Evolutionary conservation across 768 basidiomycete species (phyloP), one percentile per base, ranked within the genome.

Genomic region (Psilocybe subaeruginosa): DNA sequence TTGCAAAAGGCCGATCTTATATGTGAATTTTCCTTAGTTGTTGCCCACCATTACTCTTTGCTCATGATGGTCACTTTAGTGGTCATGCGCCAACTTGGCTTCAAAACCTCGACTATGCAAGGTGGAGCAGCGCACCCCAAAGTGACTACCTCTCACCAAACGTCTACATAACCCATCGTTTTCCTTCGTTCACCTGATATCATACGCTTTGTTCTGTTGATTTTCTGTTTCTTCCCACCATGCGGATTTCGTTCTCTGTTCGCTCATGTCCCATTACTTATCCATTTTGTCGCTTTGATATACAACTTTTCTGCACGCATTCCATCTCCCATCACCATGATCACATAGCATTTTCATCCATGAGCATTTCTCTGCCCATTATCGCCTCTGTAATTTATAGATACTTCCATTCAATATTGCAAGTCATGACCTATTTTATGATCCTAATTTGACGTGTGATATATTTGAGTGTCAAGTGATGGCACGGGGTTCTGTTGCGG

Each of bases 1-100:
- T 77, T 98, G 68, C 90, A 93, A 74, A 95, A 95, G 76, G 85
- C 86, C 23, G 95, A 95, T 72, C 79, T 97, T 33, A 79, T 95
- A 59, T 78, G 86, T 73, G 78, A 58, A 74, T 73, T 30, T 12
- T 11, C 29, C 50, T n/a, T 45, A 23, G 23, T 31, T 64, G 17
- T 51, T 7, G 27, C 12, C 9, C 6, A 12, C 33, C 29, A 8
- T 17, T 3, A 41, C 27, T 50, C 23, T 30, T 35, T 27, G 46
- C 45, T 27, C 47, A 62, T 30, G 61, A 62, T 12, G 55, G 30
- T 49, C 33, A 49, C 30, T 62, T 56, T 43, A 77, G 83, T 80
- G 56, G 85, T 84, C 58, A 89, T 97, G 85, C 89, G 90, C 43
- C 88, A 92, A 69, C 82, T 97, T 59, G 95, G 95, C 29, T 97